Percentiles rank a stretch among this genome's conserved stretches.
Evolutionary conservation across 768 basidiomycete genomes (phyloP).

Genomic region (Mycena epipterygia): DNA sequence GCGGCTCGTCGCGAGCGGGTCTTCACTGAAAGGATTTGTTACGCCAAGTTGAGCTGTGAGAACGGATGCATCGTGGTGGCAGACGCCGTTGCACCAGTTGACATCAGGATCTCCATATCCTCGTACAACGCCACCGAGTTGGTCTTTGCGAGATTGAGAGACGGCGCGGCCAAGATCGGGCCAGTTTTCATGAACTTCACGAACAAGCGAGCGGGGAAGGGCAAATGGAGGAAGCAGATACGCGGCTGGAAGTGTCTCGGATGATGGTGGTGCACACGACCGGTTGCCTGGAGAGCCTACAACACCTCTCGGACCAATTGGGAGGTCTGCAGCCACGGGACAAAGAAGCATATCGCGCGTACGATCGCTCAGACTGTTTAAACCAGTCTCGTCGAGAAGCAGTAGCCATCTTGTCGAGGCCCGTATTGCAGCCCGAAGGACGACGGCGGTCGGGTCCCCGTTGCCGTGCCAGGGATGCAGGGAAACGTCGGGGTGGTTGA

Average conservation of each 20-base stretch:
- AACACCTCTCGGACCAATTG: conserved; percentile 58
- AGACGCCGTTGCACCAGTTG: conserved; percentile 25
- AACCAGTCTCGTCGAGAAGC: conserved; percentile 62
- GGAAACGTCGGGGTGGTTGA: conserved; percentile 58
- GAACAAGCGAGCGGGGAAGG: conserved; percentile 50
- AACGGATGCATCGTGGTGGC: not conserved
- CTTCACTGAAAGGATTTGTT: not conserved
- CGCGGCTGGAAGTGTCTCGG: conserved; percentile 52
- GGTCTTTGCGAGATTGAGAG: conserved; percentile 40
- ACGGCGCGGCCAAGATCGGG: conserved; percentile 33
- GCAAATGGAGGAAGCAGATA: conserved; percentile 77
- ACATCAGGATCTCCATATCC: conserved; percentile 30
- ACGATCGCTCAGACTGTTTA: conserved; percentile 49
- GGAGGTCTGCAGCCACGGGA: conserved; percentile 52
- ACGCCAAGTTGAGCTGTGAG: not conserved
- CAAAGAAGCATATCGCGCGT: conserved; percentile 57
- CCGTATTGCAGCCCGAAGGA: conserved; percentile 53
- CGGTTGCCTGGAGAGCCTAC: conserved; percentile 39
- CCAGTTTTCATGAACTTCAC: conserved; percentile 39
- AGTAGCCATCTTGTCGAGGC: conserved; percentile 65
- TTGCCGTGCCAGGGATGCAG: conserved; percentile 48
- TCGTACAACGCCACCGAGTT: conserved; percentile 34
- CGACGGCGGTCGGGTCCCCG: conserved; percentile 39
- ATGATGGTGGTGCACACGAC: conserved; percentile 49
- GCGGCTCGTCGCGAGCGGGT: not conserved